Percentiles rank a stretch among this genome's conserved stretches.
Conservation (phyloP, 805 yeast species). For the Yarrowia sp. region DNA sequence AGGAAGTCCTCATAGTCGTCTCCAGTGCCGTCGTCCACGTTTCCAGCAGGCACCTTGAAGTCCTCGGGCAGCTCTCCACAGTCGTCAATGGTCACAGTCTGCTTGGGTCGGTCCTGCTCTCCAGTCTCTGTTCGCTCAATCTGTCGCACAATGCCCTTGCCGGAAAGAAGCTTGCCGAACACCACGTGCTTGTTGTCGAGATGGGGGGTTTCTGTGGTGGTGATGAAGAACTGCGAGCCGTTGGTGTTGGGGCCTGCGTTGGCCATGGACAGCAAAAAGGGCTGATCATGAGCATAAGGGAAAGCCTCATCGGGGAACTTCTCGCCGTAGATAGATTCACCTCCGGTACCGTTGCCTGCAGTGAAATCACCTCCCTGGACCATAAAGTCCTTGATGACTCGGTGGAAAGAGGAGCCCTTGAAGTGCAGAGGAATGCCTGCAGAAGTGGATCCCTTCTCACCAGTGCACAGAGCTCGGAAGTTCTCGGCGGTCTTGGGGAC, state of each 20-base stretch:
- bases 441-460: constrained; percentile 68
- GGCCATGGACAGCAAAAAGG: constrained; percentile 93
- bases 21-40: constrained; percentile 73
- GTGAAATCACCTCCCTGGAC: constrained; percentile 94
- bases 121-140: constrained; percentile 72
- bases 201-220: constrained; percentile 91
- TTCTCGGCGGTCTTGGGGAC: constrained; percentile 90
- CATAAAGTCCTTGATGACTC: constrained; percentile 85
- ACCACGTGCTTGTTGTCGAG: constrained; percentile 95
- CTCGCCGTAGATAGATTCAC: constrained; percentile 79
- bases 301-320: constrained; percentile 91
- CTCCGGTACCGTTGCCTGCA: constrained; percentile 70
- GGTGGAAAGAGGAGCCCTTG: constrained; percentile 87
- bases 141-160: constrained; percentile 74
- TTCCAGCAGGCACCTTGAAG: constrained; percentile 47
- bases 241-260: constrained; percentile 94
- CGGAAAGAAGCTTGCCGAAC: constrained; percentile 82
- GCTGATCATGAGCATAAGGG: constrained; percentile 68
- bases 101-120: constrained; percentile 65
- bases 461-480: constrained; percentile 84
- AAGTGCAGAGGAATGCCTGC: constrained; percentile 67
- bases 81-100: constrained; percentile 67
- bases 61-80: constrained; percentile 75
- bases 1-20: constrained; percentile 74
- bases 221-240: constrained; percentile 93